Evolutionary conservation across 768 basidiomycete genomes (phyloP).

Genomic region (Sporobolomyces pararoseus): DNA sequence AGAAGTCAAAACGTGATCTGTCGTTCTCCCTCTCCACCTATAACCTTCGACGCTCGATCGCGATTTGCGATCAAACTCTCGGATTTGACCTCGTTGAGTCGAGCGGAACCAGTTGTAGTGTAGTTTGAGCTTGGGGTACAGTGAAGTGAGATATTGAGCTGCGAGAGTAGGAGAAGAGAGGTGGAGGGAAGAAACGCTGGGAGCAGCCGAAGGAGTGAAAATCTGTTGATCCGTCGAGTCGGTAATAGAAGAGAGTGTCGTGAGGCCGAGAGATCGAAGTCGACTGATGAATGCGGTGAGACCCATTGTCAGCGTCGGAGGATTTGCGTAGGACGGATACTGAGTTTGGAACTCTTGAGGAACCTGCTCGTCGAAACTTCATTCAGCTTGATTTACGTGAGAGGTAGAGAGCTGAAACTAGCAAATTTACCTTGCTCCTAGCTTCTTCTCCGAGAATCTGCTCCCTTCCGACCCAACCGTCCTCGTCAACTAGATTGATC

Average conservation of each 20-base stretch:
- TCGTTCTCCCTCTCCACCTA: slow-evolving; percentile 86
- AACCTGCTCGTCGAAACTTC: slow-evolving; percentile 56
- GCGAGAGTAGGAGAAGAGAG: slow-evolving; percentile 63
- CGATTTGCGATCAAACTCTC: slow-evolving; percentile 70
- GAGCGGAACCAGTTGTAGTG: slow-evolving; percentile 96
- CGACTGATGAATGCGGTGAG: slow-evolving; percentile 83
- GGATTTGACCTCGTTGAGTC: slow-evolving; percentile 89
- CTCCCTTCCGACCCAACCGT: slow-evolving; percentile 94
- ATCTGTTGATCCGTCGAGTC: background rate
- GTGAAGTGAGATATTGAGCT: slow-evolving; percentile 65
- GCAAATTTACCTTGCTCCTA: slow-evolving; percentile 74
- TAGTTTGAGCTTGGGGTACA: slow-evolving; percentile 76
- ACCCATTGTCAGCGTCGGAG: slow-evolving; percentile 89
- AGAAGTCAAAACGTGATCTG: slow-evolving; percentile 80
- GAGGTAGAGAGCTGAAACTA: no score
- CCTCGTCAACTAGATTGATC: slow-evolving; percentile 83
- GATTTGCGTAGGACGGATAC: slow-evolving; percentile 90
- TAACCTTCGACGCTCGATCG: slow-evolving; percentile 89
- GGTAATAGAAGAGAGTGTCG: slow-evolving; percentile 10
- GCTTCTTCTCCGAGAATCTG: slow-evolving; percentile 97
- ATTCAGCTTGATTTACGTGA: background rate
- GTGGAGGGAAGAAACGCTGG: slow-evolving; percentile 44
- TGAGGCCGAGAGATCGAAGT: slow-evolving; percentile 53
- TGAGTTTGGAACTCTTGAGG: slow-evolving; percentile 87
- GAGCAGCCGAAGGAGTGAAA: background rate